These are phyloP conservation scores for Mycena venus DNA, from an alignment of 768 basidiomycete species.

Conservation along the genomic window DNA sequence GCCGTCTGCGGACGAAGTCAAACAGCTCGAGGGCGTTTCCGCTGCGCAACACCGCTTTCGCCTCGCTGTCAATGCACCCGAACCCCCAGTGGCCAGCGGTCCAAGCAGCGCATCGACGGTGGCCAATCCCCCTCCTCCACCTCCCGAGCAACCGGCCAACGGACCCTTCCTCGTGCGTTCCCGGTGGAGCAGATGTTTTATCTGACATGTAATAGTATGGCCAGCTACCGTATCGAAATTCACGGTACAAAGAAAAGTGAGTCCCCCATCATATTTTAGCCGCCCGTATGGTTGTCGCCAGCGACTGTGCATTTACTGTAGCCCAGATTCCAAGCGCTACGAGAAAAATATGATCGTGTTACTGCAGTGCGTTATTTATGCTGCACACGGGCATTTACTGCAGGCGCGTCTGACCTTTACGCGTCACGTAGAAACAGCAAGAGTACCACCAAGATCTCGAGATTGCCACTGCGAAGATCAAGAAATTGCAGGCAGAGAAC, in stretches of 20 bases:
- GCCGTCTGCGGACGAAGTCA: constrained; percentile 21
- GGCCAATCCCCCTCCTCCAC: background rate
- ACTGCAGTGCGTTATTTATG: constrained; percentile 48
- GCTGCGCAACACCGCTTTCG: constrained; percentile 32
- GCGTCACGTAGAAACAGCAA: constrained; percentile 50
- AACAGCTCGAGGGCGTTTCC: constrained; percentile 13
- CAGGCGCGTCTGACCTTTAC: background rate
- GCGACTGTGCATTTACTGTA: background rate
- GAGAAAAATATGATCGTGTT: constrained; percentile 61
- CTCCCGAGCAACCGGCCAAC: background rate
- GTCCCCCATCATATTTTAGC: background rate
- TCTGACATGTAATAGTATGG: constrained; percentile 11
- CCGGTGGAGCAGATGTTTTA: background rate
- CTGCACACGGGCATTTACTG: background rate
- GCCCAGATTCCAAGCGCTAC: constrained; percentile 59
- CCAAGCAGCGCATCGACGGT: background rate
- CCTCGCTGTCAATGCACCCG: constrained; percentile 13
- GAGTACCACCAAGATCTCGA: constrained; percentile 55
- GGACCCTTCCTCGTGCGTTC: constrained; percentile 17
- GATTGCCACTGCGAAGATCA: constrained; percentile 53
- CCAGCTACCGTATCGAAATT: constrained; percentile 25
- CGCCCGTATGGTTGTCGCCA: background rate
- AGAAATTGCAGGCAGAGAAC: constrained; percentile 63
- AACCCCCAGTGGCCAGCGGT: background rate
- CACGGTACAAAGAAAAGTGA: constrained; percentile 49